Evolutionary conservation across 305 asterid genomes (phyloP).

Genomic region (Fraxinus greggii): DNA sequence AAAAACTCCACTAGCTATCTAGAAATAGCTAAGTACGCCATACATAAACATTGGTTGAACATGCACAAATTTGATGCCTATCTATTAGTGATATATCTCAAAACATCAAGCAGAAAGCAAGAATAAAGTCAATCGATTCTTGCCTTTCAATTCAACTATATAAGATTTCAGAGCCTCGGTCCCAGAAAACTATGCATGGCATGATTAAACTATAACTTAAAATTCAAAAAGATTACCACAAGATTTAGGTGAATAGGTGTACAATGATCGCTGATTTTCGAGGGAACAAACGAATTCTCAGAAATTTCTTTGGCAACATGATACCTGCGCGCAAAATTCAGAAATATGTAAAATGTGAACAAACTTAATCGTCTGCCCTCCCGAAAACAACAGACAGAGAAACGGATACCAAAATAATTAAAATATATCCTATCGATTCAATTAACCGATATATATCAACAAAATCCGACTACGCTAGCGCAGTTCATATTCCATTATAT

Average conservation of each 20-base stretch:
- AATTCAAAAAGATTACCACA: slow-evolving; percentile 53
- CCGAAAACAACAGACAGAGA: not conserved
- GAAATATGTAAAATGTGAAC: not conserved
- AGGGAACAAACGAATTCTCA: slow-evolving; percentile 42
- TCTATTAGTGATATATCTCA: not conserved
- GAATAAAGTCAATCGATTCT: not conserved
- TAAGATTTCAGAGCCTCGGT: not conserved
- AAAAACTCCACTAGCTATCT: slow-evolving; percentile 12
- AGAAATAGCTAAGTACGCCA: not conserved
- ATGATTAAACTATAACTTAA: not conserved
- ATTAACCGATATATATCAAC: not conserved
- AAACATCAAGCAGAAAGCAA: not conserved
- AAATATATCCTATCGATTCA: not conserved
- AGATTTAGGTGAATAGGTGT: slow-evolving; percentile 79
- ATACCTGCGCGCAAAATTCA: slow-evolving; percentile 50
- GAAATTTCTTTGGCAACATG: slow-evolving; percentile 48
- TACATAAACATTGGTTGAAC: not conserved
- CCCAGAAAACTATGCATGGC: not conserved
- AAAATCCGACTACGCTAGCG: not conserved
- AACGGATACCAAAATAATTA: not conserved
- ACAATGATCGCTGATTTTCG: slow-evolving; percentile 57
- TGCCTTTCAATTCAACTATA: not conserved
- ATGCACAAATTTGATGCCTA: not conserved
- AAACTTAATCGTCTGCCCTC: not conserved
- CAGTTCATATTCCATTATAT: not conserved